Evolutionary conservation across 2,329 filamentous ascomycete genomes (phyloP).

Genomic region (Sordariomycetes sp.): DNA sequence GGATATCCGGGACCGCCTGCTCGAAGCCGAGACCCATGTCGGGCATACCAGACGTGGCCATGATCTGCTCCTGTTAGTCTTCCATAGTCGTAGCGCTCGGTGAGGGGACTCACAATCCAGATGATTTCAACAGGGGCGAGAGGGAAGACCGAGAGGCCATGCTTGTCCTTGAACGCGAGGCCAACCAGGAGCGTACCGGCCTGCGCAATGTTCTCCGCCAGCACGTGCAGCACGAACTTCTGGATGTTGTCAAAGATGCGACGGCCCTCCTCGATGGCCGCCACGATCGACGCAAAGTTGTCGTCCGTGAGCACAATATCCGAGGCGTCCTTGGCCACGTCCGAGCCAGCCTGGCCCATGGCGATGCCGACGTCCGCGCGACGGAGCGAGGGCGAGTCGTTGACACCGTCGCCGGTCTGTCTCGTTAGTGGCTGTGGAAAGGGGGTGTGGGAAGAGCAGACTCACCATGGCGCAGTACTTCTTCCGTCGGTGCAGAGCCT

Average conservation of each 20-base stretch:
- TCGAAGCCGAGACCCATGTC: conserved; percentile 73
- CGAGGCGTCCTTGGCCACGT: conserved; percentile 53
- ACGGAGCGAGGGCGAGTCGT: conserved; percentile 61
- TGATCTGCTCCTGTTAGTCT: conserved; percentile 33
- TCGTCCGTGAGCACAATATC: conserved; percentile 63
- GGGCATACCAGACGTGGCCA: conserved; percentile 64
- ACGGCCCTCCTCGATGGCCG: conserved; percentile 61
- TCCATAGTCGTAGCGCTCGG: background rate
- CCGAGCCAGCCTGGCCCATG: conserved; percentile 51
- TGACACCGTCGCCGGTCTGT: conserved; percentile 60
- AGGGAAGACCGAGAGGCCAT: conserved; percentile 59
- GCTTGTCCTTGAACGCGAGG: conserved; percentile 58
- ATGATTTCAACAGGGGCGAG: conserved; percentile 67
- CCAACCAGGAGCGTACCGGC: conserved; percentile 60
- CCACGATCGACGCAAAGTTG: conserved; percentile 63
- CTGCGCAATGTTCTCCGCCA: conserved; percentile 62
- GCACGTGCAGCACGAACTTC: conserved; percentile 60
- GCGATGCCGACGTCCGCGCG: conserved; percentile 62
- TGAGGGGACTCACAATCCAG: conserved; percentile 40
- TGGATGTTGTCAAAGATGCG: conserved; percentile 68
- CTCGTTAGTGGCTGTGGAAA: background rate
- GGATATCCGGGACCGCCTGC: conserved; percentile 56
- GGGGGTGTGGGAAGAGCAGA: background rate
- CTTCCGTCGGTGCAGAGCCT: conserved; percentile 55
- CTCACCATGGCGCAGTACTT: conserved; percentile 55